Base-by-base conservation (phyloP, 345 rosid species). In the Gynandropsis gynandra region DNA sequence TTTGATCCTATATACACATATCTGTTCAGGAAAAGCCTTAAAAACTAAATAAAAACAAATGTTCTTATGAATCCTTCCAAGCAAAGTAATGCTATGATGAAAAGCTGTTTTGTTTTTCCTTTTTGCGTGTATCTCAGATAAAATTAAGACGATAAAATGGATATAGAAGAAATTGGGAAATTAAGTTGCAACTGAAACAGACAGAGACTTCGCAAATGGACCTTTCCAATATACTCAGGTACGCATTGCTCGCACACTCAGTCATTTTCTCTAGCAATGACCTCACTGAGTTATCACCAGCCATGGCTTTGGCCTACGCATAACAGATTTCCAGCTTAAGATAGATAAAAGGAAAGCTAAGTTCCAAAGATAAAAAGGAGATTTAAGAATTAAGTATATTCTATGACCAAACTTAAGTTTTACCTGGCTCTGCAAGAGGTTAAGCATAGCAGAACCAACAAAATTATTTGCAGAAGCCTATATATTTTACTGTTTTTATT, bases 371-470 rank as follows among this genome's bases (percentile, higher is more conserved):
- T 13, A 34, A 40, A 51, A 18, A 8, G 8, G 10, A 11, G 4
- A 37, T 4, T 10, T 45, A 9, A 20, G 13, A 62, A 45, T 52
- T n/a, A 12, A 4, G 40, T 12, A 47, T 27, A 20, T n/a, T 47
- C 11, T 36, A 5, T 34, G 54, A 46, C 31, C 17, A 54, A 14
- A 24, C 16, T 42, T 42, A 35, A 16, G 46, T 54, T 35, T 66
- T 38, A 85, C 98, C 96, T 87, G 87, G 74, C 93, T 82, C 78
- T 85, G 98, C 69, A 87, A 73, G 56, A 92, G 89, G 69, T 92
- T 87, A 72, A 92, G 87, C 68, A 87, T 89, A 53, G 81, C 81
- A 62, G 96, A 92, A 73, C 98, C 98, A 16, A 68, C 66, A 69
- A 48, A 85, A 63, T 78, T 74, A 75, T 79, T 80, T 32, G 80